Conservation (phyloP, 192 early-diverging fungal species). For the Entomortierella beljakovae region DNA sequence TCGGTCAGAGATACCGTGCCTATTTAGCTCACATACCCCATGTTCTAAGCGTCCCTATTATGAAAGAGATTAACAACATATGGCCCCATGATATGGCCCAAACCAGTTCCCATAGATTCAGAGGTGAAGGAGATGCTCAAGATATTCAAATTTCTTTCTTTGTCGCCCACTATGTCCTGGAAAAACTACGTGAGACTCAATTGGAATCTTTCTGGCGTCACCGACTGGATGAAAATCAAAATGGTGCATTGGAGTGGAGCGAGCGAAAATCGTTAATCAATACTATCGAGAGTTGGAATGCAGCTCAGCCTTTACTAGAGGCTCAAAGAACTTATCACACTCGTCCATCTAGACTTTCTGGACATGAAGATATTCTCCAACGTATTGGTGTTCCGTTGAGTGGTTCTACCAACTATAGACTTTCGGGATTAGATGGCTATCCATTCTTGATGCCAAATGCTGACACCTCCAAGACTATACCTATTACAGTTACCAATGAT, state of each 20-base stretch:
- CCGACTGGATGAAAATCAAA: conserved; percentile 48
- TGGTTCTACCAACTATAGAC: conserved; percentile 23
- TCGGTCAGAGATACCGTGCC: conserved; percentile 50
- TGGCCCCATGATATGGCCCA: conserved; percentile 45
- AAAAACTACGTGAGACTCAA: conserved; percentile 54
- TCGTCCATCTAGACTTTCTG: conserved; percentile 18
- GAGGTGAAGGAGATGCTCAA: conserved; percentile 39
- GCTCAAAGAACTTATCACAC: background rate
- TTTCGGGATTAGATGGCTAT: conserved; percentile 53
- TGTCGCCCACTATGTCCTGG: conserved; percentile 56
- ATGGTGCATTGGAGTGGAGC: conserved; percentile 31
- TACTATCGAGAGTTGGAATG: conserved; percentile 17
- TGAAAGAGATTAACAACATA: conserved; percentile 38
- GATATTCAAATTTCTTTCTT: conserved; percentile 55
- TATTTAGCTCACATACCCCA: conserved; percentile 55
- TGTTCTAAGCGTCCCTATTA: conserved; percentile 50
- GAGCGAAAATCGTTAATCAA: conserved; percentile 42
- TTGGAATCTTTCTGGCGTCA: conserved; percentile 48
- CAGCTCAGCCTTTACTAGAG: background rate
- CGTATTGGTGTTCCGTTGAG: conserved; percentile 17
- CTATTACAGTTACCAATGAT: background rate
- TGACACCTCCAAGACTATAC: conserved; percentile 24
- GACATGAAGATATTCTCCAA: conserved; percentile 12
- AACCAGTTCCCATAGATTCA: conserved; percentile 52
- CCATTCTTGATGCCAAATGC: conserved; percentile 17